Conservation (phyloP, 306 rosid genomes). For the Cicer judaicum region DNA sequence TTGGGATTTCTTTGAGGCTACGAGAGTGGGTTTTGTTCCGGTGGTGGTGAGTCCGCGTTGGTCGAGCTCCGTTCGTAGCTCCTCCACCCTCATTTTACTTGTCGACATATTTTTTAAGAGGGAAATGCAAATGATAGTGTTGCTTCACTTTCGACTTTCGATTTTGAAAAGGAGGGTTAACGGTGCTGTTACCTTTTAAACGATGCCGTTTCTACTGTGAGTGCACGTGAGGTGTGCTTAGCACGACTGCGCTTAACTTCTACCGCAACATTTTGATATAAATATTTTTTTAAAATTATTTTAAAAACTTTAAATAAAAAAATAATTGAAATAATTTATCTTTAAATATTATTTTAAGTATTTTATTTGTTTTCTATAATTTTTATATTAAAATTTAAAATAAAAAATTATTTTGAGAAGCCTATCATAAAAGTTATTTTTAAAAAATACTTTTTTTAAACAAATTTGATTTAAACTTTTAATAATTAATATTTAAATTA, state of each 20-base stretch:
- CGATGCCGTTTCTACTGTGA: conserved; percentile 30
- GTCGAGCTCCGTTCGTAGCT: conserved; percentile 67
- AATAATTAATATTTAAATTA: too few species aligned
- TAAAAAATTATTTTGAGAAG: too few species aligned
- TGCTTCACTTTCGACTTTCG: conserved; percentile 1
- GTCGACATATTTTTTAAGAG: conserved; percentile 62
- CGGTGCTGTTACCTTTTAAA: neutral
- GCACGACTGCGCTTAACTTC: neutral
- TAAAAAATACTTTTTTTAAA: too few species aligned
- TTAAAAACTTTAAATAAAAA: too few species aligned
- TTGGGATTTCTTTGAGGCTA: neutral
- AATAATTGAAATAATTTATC: too few species aligned
- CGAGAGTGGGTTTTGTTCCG: conserved; percentile 81
- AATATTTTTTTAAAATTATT: too few species aligned
- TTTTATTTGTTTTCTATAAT: too few species aligned
- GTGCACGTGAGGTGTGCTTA: conserved; percentile 18
- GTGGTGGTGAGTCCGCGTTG: conserved; percentile 72
- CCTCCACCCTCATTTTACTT: conserved; percentile 70
- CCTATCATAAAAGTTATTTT: too few species aligned
- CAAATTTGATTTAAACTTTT: too few species aligned
- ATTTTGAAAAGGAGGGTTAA: neutral
- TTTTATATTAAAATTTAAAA: too few species aligned
- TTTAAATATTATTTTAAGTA: too few species aligned
- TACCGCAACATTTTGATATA: too few species aligned
- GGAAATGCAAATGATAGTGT: neutral